Conservation (phyloP, 176 grass and related monocot species). For the Panicum miliaceum region DNA sequence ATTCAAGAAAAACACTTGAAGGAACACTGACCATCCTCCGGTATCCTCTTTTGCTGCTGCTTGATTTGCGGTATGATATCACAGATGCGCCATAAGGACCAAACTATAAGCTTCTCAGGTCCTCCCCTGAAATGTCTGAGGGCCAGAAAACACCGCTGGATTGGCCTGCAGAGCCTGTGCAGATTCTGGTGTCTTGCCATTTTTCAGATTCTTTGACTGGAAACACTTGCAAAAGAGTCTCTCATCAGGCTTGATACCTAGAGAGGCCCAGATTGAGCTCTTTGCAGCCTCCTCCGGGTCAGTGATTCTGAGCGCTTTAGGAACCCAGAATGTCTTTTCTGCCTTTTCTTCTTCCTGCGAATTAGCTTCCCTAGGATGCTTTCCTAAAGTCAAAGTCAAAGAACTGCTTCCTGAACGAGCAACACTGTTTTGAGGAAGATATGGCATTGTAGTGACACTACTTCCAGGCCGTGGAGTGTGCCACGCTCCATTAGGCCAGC, state of each 20-base stretch:
- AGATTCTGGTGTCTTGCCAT: constrained; percentile 46
- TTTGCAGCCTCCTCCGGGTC: constrained; percentile 68
- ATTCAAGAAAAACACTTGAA: neutral
- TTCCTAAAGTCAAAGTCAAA: constrained; percentile 58
- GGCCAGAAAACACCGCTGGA: constrained; percentile 60
- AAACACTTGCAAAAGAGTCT: constrained; percentile 58
- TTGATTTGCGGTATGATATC: constrained; percentile 11
- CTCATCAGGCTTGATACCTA: constrained; percentile 77
- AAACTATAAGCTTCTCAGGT: constrained; percentile 41
- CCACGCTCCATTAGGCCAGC: constrained; percentile 65
- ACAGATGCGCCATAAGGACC: neutral
- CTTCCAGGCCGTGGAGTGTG: constrained; percentile 51
- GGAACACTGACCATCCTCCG: constrained; percentile 6
- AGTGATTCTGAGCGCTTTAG: constrained; percentile 72
- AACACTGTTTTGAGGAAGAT: constrained; percentile 49
- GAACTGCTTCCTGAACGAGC: constrained; percentile 52
- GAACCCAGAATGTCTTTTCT: constrained; percentile 66
- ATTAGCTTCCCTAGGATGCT: constrained; percentile 70
- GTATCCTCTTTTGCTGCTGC: neutral
- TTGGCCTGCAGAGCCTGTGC: constrained; percentile 67
- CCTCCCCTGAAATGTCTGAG: constrained; percentile 73
- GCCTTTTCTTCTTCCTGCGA: constrained; percentile 45
- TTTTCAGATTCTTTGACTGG: constrained; percentile 37
- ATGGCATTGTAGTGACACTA: constrained; percentile 22
- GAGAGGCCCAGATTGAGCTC: constrained; percentile 75